Evolutionary conservation across 768 basidiomycete species (phyloP), one percentile per base, ranked within the genome.

Genomic region (Psilocybe azurescens): DNA sequence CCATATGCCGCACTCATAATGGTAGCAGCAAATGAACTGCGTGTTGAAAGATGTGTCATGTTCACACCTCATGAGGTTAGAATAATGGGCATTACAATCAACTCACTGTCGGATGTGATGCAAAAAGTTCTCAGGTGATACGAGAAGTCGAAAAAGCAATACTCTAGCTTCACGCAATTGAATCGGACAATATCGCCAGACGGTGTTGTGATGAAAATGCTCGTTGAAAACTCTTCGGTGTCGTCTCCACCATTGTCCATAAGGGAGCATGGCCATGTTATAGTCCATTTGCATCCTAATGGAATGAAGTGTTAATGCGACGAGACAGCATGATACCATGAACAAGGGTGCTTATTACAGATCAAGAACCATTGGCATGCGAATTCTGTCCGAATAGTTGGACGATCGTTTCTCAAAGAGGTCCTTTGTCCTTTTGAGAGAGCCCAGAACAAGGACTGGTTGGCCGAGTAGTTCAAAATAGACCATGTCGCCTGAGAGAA

Each of bases 321-420:
- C 3, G 11, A 36, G 3, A 32, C 8, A 46, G 6, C 9, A 16
- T 39, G 1, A 14, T 44, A 11, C 30, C 2, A 18, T 24, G 33
- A 38, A 20, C 7, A 10, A 48, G 20, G 2, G 18, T 28, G 16
- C n/a, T 5, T 73, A 77, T 54, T 59, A 83, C 82, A 86, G 57
- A 32, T 82, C 83, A 51, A 81, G 78, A 46, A 83, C 74, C 84
- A 86, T 84, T 0, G 79, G 77, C 30, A 81, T 67, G 41, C 74
- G 63, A 38, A 74, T 73, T 53, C 84, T 77, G 57, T 83, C 82
- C 0, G 87, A 87, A 60, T 87, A 88, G 51, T 82, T 84, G 9
- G 74, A 66, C 3, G 81, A 82, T 7, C 82, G 75, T 60, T 80
- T 85, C 49, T 87, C 86, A 18, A 89, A 81, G 1, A 88, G 77